phyloP scores from a whole-genome alignment of 2,329 filamentous ascomycete species.

The Neophaeococcomyces aloes region DNA sequence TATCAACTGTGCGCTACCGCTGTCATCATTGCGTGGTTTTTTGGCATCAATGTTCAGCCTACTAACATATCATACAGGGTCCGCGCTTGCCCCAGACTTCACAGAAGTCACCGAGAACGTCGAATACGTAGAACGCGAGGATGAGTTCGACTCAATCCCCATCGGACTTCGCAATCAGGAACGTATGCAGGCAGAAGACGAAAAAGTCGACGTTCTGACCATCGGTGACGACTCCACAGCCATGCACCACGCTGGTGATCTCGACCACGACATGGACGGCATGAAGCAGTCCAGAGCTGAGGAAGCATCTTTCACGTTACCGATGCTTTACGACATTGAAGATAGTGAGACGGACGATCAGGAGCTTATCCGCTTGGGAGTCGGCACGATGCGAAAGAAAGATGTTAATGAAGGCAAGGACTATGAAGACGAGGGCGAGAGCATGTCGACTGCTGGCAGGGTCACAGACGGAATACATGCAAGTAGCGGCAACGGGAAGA shows the following conservation, averaged over 20 bases:
- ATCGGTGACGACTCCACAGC: slow-evolving; percentile 47
- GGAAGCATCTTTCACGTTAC: slow-evolving; percentile 65
- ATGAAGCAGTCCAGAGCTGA: slow-evolving; percentile 37
- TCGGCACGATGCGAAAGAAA: slow-evolving; percentile 76
- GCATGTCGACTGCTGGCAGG: neutral
- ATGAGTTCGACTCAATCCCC: slow-evolving; percentile 83
- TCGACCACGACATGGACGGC: neutral
- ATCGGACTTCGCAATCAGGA: slow-evolving; percentile 38
- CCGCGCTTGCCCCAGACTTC: slow-evolving; percentile 90
- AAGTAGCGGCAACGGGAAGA: neutral
- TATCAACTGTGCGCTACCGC: too few relatives aligned
- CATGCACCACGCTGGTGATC: slow-evolving; percentile 54
- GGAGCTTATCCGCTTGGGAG: slow-evolving; percentile 58
- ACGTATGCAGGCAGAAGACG: slow-evolving; percentile 47
- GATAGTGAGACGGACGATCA: slow-evolving; percentile 87
- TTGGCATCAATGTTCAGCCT: too few relatives aligned
- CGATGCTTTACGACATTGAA: slow-evolving; percentile 81
- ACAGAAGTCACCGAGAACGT: slow-evolving; percentile 97
- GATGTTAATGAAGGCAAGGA: slow-evolving; percentile 66
- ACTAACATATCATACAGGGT: slow-evolving; percentile 36
- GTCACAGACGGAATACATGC: neutral
- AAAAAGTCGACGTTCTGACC: slow-evolving; percentile 80
- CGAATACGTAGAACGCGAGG: slow-evolving; percentile 87
- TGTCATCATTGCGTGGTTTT: too few relatives aligned
- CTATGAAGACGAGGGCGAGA: slow-evolving; percentile 31